Evolutionary conservation across 768 basidiomycete species (phyloP), one percentile per base, ranked within the genome.

Genomic region (Pleurotus cornucopiae): DNA sequence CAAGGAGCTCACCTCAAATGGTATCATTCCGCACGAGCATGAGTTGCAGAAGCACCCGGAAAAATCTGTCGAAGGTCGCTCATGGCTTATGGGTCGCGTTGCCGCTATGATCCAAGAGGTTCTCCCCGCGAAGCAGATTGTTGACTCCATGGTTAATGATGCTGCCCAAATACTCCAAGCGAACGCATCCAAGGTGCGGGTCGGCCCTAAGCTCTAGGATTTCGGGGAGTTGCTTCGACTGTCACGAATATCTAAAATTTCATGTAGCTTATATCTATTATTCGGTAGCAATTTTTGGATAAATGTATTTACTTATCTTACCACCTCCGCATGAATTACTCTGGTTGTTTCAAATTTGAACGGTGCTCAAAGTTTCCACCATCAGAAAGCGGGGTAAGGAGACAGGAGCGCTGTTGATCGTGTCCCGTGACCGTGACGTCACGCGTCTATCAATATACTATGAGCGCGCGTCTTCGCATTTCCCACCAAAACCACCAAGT

Each of bases 41-140:
- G 92, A 95, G 57, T 63, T 94, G 37, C 76, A 87, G 71, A 80
- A 83, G 66, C 88, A 91, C 65, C 91, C 94, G 4, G 91, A 94
- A 66, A 91, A 86, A 67, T 86, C 82, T 4, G 57, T 88, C 4
- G 71, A 82, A 61, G 81, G 79, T 23, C 74, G 85, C 20, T 70
- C 85, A 20, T 95, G 88, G 86, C 77, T 95, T 47, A 91, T 95
- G 75, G 95, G 94, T 49, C 82, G 83, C 55, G 91, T 94, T 26
- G 79, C 90, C 12, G 85, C 78, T 21, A 73, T 89, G 45, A 85
- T 91, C 57, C 65, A 87, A 55, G 89, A 94, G 1, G 70, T 96
- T 34, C 76, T 85, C 9, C 91, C 94, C 4, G 94, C 94, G 5
- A 83, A 92, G 73, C 76, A 77, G 49, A 95, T 95, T 61, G 76